A percentile compares a stretch with the other conserved stretches of the same genome.
Evolutionary conservation across 495 filamentous ascomycete species (phyloP).

Genomic region (Patellaria atrata): DNA sequence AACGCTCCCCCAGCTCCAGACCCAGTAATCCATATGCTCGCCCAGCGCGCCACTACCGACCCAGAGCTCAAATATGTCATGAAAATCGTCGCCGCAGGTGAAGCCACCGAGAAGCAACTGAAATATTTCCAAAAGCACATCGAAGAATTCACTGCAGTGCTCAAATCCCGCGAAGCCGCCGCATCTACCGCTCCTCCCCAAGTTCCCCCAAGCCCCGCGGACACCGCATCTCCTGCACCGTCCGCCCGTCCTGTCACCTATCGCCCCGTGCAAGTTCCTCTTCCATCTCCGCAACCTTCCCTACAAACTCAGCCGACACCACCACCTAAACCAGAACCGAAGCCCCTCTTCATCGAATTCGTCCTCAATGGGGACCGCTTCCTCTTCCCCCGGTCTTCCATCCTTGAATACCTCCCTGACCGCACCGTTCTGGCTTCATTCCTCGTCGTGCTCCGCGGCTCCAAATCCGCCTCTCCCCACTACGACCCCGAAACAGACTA

Average conservation of each 20-base stretch:
- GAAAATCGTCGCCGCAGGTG: constrained; percentile 82
- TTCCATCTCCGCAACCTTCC: constrained; percentile 1
- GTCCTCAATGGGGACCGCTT: constrained; percentile 69
- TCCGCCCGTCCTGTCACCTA: constrained; percentile 1
- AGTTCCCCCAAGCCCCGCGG: constrained; percentile 5
- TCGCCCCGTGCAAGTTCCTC: constrained; percentile 1
- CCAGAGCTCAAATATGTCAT: constrained; percentile 87
- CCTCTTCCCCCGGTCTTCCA: constrained; percentile 71
- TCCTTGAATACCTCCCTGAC: constrained; percentile 53
- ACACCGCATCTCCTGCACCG: constrained; percentile 4
- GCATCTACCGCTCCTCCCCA: constrained; percentile 8
- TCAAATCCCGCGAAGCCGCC: constrained; percentile 28
- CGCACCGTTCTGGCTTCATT: constrained; percentile 46
- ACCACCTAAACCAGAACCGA: not conserved
- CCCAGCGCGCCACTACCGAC: constrained; percentile 72
- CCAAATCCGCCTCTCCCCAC: constrained; percentile 3
- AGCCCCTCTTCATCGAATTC: constrained; percentile 65
- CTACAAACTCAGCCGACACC: not conserved
- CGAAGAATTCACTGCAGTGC: constrained; percentile 62
- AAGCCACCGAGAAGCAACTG: constrained; percentile 65
- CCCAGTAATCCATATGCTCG: constrained; percentile 89
- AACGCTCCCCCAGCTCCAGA: constrained; percentile 51
- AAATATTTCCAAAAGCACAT: constrained; percentile 86
- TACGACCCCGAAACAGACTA: constrained; percentile 47
- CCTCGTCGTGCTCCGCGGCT: constrained; percentile 29